Percentiles rank a stretch among this genome's conserved stretches.
phyloP scores from a whole-genome alignment of 192 early-diverging fungal species.

The Coemansia sp. region DNA sequence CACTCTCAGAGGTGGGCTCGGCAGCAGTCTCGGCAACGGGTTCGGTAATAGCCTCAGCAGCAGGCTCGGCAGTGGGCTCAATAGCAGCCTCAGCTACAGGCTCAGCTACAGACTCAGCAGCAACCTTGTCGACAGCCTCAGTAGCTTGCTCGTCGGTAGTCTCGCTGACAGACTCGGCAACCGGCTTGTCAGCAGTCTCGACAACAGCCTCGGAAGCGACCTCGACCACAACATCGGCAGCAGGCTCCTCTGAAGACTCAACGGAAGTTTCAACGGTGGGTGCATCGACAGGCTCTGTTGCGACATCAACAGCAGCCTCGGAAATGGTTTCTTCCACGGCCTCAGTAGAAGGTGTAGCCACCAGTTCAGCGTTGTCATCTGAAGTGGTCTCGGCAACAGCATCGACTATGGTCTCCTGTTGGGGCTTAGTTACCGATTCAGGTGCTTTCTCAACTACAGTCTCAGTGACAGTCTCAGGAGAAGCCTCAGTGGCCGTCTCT shows the following conservation, averaged over 20 bases:
- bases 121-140: background rate
- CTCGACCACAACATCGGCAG: background rate
- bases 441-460: background rate
- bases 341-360: background rate
- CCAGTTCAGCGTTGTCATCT: background rate
- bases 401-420: background rate
- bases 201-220: background rate
- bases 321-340: background rate
- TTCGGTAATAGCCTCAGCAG: background rate
- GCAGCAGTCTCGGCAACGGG: constrained; percentile 3
- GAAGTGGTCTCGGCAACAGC: background rate
- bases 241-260: background rate
- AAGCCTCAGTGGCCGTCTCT: background rate
- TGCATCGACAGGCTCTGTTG: background rate
- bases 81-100: background rate
- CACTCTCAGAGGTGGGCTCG: background rate
- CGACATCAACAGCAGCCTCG: background rate
- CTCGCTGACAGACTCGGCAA: background rate
- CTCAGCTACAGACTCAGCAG: constrained; percentile 3
- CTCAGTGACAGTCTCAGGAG: background rate
- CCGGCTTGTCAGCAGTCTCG: background rate
- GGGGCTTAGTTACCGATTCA: background rate
- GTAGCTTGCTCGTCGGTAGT: background rate
- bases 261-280: background rate
- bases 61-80: background rate